Evolutionary conservation across 495 filamentous ascomycete species (phyloP), one percentile per base, ranked within the genome.

Genomic region (Podospora anserina): DNA sequence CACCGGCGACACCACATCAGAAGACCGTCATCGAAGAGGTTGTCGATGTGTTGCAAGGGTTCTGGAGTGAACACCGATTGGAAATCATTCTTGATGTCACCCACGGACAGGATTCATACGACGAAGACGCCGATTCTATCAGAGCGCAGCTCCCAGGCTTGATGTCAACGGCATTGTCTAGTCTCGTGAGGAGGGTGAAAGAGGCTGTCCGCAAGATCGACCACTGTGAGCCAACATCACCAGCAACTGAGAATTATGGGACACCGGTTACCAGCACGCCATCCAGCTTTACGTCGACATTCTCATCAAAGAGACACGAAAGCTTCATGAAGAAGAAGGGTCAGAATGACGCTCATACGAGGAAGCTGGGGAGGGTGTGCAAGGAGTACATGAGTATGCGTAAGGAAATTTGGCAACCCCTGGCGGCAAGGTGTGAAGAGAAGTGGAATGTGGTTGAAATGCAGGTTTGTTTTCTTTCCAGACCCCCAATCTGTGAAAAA

Each of bases 391-490:
- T 88, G 82, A 83, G 81, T 39, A 82, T 88, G 77, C 84, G 90
- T 61, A 86, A 88, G 72, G 85, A 91, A 76, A 91, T 91, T 76
- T 93, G 90, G 90, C 83, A 82, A 61, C 78, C 84, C 9, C 79
- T 93, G 13, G 89, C 88, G 7, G 77, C 82, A 5, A 76, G 83
- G 49, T 82, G 89, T 19, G 88, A 87, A 30, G 87, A 91, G 72
- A 89, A 88, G 70, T 92, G 90, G 90, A 80, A 82, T 32, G 79
- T 88, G 32, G 88, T 92, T 55, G 90, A 93, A 78, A 76, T 80
- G 56, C 91, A 91, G 82, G 90, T 92, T 74, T 66, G 85, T 75
- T 65, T 68, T 23, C 23, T 23, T n/a, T 34, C 27, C n/a, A 23
- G 23, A 23, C 15, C 4, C 16, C n/a, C 44, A 32, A 23, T 23